Percentiles rank a stretch among this genome's conserved stretches.
These are phyloP conservation scores for Lycium ferocissimum DNA, from an alignment of 257 asterid genomes.

Conservation along the genomic window DNA sequence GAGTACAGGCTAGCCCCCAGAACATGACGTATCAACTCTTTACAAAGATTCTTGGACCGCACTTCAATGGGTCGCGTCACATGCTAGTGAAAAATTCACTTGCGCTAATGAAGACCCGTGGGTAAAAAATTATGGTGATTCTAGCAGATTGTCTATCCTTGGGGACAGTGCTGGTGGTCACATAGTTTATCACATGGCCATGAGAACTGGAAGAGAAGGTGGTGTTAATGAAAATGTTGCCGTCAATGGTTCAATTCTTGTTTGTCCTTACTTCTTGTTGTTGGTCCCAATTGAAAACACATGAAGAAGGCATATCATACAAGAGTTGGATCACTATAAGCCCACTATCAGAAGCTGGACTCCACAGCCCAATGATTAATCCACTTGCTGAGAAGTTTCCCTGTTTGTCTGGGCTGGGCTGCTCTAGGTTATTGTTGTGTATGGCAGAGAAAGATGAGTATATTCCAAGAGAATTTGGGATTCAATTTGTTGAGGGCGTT, in stretches of 20 bases:
- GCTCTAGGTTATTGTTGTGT: slow-evolving; percentile 31
- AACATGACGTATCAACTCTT: slow-evolving; percentile 38
- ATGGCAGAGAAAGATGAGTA: slow-evolving; percentile 41
- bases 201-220: slow-evolving; percentile 33
- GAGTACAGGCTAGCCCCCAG: slow-evolving; percentile 50
- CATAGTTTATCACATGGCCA: slow-evolving; percentile 40
- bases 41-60: slow-evolving; percentile 45
- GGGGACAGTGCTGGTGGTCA: slow-evolving; percentile 49
- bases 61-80: slow-evolving; percentile 40
- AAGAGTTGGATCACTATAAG: neutral
- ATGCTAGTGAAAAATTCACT: neutral
- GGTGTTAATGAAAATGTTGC: neutral
- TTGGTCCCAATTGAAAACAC: slow-evolving; percentile 16
- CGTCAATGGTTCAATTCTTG: slow-evolving; percentile 31
- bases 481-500: slow-evolving; percentile 44
- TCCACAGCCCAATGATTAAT: slow-evolving; percentile 23
- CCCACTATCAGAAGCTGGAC: neutral
- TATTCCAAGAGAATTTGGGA: slow-evolving; percentile 25
- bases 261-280: slow-evolving; percentile 35
- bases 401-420: slow-evolving; percentile 4
- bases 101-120: slow-evolving; percentile 33
- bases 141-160: slow-evolving; percentile 24
- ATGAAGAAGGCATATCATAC: neutral
- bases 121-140: slow-evolving; percentile 34
- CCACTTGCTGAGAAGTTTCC: slow-evolving; percentile 1